Conservation (phyloP, 495 filamentous ascomycete genomes). For the Platismatia glauca region DNA sequence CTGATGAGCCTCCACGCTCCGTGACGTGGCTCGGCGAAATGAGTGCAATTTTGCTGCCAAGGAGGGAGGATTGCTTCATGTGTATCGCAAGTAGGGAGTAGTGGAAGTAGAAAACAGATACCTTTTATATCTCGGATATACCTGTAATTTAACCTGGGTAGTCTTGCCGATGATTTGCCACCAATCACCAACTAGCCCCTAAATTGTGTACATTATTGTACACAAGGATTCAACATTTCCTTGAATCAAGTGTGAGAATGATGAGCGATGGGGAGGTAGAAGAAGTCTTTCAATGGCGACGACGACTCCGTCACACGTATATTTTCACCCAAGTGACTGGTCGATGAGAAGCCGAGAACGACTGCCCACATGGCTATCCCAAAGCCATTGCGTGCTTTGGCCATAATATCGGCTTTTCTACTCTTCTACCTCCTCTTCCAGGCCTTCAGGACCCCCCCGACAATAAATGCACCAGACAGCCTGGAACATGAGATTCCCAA, state of each 20-base stretch:
- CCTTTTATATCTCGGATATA: too few species aligned
- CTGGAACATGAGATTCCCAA: conserved; percentile 46
- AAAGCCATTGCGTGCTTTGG: conserved; percentile 71
- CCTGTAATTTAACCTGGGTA: too few species aligned
- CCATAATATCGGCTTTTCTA: conserved; percentile 56
- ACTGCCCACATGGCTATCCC: conserved; percentile 60
- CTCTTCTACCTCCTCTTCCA: conserved; percentile 68
- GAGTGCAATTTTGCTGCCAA: too few species aligned
- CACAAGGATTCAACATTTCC: not conserved
- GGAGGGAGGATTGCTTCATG: too few species aligned
- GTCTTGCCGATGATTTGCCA: not conserved
- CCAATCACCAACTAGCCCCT: not conserved
- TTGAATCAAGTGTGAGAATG: not conserved
- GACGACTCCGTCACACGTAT: not conserved
- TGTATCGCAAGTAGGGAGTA: too few species aligned
- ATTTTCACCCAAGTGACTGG: not conserved
- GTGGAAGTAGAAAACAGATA: too few species aligned
- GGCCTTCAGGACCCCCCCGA: conserved; percentile 45
- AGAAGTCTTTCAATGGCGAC: conserved; percentile 2
- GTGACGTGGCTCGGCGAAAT: too few species aligned
- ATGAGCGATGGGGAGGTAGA: conserved; percentile 8
- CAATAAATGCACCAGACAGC: conserved; percentile 33
- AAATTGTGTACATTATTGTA: not conserved
- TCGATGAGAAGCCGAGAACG: not conserved
- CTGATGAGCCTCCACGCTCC: too few species aligned